Conservation (phyloP, 2,329 filamentous ascomycete species). For the Cladosporium sphaerospermum region DNA sequence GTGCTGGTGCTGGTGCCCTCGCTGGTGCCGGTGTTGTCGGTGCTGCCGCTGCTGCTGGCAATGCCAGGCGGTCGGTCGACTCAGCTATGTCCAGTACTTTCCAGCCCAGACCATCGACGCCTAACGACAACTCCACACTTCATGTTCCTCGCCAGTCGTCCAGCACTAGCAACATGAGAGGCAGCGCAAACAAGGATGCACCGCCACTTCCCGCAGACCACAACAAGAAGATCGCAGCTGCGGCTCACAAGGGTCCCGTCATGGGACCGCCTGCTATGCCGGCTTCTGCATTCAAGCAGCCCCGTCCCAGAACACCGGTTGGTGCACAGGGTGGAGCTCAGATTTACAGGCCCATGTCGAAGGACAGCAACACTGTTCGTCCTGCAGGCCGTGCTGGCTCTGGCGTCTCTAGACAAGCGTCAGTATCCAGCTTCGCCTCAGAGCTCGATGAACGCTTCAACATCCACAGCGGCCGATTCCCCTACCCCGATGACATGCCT, state of each 20-base stretch:
- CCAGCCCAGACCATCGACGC: background rate
- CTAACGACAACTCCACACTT: constrained; percentile 16
- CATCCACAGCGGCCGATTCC: constrained; percentile 51
- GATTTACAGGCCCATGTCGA: constrained; percentile 17
- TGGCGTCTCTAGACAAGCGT: constrained; percentile 58
- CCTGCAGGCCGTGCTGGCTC: constrained; percentile 37
- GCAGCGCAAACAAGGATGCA: constrained; percentile 37
- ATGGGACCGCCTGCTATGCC: constrained; percentile 87
- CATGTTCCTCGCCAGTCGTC: constrained; percentile 50
- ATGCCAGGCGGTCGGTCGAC: constrained; percentile 14
- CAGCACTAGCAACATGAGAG: constrained; percentile 64
- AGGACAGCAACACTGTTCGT: constrained; percentile 53
- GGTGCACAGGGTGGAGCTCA: constrained; percentile 19
- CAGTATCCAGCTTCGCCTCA: constrained; percentile 89
- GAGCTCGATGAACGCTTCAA: constrained; percentile 91
- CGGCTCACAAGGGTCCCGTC: constrained; percentile 52
- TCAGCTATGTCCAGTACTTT: constrained; percentile 10
- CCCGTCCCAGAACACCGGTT: constrained; percentile 24
- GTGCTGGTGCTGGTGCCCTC: constrained; percentile 13
- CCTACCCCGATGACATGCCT: constrained; percentile 56
- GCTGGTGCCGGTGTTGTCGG: constrained; percentile 5
- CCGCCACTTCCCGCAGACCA: constrained; percentile 76
- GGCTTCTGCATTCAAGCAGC: constrained; percentile 61
- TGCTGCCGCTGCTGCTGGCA: background rate
- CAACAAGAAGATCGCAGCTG: constrained; percentile 76